Evolutionary conservation across 345 rosid species (phyloP).

Genomic region (Salix arbutifolia): DNA sequence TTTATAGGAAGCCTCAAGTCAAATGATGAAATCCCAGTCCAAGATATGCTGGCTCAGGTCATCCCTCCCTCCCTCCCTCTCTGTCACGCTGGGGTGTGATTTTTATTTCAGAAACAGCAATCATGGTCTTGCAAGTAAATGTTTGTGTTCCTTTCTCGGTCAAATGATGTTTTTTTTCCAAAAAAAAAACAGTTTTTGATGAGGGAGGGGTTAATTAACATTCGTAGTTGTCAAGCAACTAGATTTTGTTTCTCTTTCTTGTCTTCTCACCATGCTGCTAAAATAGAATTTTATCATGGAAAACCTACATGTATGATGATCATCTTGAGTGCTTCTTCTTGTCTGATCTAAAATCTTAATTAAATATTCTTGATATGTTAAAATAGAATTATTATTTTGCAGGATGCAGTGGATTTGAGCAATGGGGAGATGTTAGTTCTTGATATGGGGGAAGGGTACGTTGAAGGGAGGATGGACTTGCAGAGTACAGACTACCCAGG

Average conservation of each 20-base stretch:
- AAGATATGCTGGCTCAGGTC: slow-evolving; percentile 37
- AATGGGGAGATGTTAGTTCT: slow-evolving; percentile 10
- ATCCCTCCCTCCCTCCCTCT: background rate
- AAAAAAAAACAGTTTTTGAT: background rate
- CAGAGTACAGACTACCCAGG: slow-evolving; percentile 64
- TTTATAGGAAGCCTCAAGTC: slow-evolving; percentile 40
- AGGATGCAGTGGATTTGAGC: slow-evolving; percentile 27
- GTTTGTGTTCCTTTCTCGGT: background rate
- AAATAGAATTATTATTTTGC: background rate
- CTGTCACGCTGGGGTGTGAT: background rate
- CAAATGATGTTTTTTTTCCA: background rate
- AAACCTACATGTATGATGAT: too few relatives aligned
- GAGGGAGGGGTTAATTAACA: background rate
- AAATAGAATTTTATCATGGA: too few relatives aligned
- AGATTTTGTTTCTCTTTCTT: background rate
- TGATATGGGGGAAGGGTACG: slow-evolving; percentile 11
- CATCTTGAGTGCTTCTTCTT: too few relatives aligned
- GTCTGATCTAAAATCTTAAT: too few relatives aligned
- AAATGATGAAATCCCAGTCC: slow-evolving; percentile 21
- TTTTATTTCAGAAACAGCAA: too few relatives aligned
- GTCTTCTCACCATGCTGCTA: background rate
- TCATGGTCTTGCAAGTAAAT: background rate
- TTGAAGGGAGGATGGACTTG: slow-evolving; percentile 47
- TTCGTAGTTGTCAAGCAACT: background rate
- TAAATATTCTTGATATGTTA: too few relatives aligned